These are phyloP conservation scores for Rosa multiflora DNA, from an alignment of 306 rosid species.

Conservation along the genomic window DNA sequence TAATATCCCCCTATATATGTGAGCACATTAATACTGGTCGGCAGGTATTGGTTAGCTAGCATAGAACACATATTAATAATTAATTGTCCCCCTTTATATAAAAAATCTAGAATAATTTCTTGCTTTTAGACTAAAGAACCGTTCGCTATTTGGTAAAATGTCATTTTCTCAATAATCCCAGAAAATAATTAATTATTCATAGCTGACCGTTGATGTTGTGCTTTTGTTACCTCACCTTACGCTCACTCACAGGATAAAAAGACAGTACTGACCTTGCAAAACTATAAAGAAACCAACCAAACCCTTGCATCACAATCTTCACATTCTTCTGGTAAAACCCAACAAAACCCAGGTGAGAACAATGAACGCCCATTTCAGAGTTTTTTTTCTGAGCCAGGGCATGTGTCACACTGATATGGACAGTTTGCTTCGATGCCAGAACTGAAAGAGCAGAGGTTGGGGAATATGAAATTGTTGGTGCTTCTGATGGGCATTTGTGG, in stretches of 20 bases:
- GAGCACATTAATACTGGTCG: neutral
- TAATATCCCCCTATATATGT: neutral
- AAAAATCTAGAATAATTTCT: neutral
- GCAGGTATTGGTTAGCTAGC: neutral
- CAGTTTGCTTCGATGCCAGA: neutral
- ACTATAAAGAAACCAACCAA: neutral
- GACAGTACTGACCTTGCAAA: constrained; percentile 6
- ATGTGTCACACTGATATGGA: neutral
- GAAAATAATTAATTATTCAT: neutral
- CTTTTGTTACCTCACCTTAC: neutral
- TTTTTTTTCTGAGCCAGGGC: neutral
- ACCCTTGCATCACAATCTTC: constrained; percentile 20
- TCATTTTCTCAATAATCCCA: constrained; percentile 38
- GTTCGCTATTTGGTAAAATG: constrained; percentile 31
- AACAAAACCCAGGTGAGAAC: constrained; percentile 10
- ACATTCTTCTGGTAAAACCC: constrained; percentile 12
- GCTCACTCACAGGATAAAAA: neutral
- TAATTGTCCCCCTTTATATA: constrained; percentile 4
- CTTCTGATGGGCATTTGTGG: constrained; percentile 29
- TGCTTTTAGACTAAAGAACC: constrained; percentile 19
- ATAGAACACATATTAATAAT: neutral
- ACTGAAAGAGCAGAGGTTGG: neutral
- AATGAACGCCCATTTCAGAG: neutral
- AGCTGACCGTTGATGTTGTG: constrained; percentile 27
- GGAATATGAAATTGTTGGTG: constrained; percentile 10